Evolutionary conservation across 2,329 filamentous ascomycete species (phyloP).

Genomic region (Thelonectria discophora): DNA sequence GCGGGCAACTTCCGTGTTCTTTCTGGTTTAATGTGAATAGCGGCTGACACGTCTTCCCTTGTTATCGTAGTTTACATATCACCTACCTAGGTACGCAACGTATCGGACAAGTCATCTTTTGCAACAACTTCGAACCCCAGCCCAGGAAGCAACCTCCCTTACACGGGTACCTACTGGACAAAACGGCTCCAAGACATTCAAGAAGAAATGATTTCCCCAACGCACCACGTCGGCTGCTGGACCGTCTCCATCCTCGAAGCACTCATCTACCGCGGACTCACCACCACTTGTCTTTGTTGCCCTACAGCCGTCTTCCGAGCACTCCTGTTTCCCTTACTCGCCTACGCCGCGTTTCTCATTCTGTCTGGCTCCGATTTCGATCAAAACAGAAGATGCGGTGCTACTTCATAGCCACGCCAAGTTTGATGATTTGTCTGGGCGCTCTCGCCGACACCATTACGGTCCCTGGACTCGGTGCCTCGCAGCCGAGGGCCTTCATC

Average conservation of each 20-base stretch:
- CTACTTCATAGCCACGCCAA: not conserved
- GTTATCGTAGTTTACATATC: too few species aligned
- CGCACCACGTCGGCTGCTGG: slow-evolving; percentile 11
- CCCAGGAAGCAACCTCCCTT: too few species aligned
- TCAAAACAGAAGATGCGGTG: not conserved
- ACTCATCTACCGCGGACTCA: slow-evolving; percentile 3
- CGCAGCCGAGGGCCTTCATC: not conserved
- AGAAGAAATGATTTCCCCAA: slow-evolving; percentile 3
- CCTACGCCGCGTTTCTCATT: not conserved
- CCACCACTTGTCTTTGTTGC: not conserved
- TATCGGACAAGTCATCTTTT: too few species aligned
- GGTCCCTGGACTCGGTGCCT: not conserved
- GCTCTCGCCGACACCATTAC: slow-evolving; percentile 13
- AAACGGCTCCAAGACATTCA: too few species aligned
- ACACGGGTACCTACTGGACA: too few species aligned
- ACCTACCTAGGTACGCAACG: too few species aligned
- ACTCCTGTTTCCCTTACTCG: not conserved
- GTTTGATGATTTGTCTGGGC: slow-evolving; percentile 16
- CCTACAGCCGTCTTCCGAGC: not conserved
- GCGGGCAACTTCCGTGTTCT: too few species aligned
- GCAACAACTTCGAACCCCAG: too few species aligned
- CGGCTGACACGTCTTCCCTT: too few species aligned
- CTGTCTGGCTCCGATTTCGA: slow-evolving; percentile 2
- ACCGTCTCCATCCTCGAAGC: not conserved
- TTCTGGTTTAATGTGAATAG: too few species aligned